Percentiles rank a stretch among this genome's conserved stretches.
Conservation (phyloP, 139 green algal genomes). For the Chlorella sp. region DNA sequence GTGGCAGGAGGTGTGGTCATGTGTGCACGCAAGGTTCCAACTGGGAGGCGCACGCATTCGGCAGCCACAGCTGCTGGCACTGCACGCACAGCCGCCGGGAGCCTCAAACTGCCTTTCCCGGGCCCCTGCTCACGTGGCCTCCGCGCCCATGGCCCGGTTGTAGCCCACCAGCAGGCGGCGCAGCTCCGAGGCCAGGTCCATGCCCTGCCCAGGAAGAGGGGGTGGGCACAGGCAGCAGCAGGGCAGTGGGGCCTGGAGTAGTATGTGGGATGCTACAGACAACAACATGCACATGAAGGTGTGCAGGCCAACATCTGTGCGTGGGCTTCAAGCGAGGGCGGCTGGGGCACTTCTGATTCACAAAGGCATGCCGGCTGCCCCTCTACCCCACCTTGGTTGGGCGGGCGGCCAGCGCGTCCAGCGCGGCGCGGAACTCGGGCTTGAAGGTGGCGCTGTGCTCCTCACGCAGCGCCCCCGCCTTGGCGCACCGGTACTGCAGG, state of each 20-base stretch:
- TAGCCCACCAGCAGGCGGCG: constrained; percentile 12
- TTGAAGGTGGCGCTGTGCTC: background rate
- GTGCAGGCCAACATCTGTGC: too few relatives aligned
- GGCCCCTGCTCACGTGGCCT: constrained; percentile 10
- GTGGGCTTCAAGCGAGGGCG: too few relatives aligned
- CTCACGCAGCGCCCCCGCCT: background rate
- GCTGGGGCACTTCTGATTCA: background rate
- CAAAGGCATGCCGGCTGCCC: too few relatives aligned
- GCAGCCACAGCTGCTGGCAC: background rate
- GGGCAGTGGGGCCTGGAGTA: too few relatives aligned
- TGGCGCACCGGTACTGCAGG: constrained; percentile 10
- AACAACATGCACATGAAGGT: too few relatives aligned
- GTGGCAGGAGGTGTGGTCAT: background rate
- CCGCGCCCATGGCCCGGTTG: constrained; percentile 8
- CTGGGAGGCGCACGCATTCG: background rate
- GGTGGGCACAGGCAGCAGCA: too few relatives aligned
- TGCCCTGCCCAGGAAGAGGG: background rate
- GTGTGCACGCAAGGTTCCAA: background rate
- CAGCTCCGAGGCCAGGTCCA: constrained; percentile 26
- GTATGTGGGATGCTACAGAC: too few relatives aligned
- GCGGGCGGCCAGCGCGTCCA: background rate
- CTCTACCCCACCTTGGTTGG: background rate
- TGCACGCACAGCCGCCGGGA: background rate
- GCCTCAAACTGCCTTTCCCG: background rate
- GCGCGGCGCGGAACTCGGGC: background rate